A percentile compares a stretch with the other conserved stretches of the same genome.
phyloP scores from a whole-genome alignment of 2,329 filamentous ascomycete genomes.

The Drechslerella stenobrocha region DNA sequence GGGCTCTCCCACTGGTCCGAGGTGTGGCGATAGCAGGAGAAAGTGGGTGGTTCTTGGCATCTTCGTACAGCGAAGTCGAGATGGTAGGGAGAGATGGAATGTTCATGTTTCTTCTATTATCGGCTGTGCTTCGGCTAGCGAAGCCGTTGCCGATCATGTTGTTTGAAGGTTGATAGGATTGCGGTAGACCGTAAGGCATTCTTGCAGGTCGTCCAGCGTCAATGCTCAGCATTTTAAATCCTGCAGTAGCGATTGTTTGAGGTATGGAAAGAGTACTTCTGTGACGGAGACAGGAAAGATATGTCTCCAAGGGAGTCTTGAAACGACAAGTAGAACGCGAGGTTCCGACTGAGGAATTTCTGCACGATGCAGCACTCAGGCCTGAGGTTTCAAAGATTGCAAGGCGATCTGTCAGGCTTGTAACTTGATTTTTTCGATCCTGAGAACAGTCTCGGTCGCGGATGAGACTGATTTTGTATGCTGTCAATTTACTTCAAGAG shows the following conservation, averaged over 20 bases:
- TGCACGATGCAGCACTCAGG: too few species aligned
- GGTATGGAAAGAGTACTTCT: background rate
- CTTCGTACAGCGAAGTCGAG: conserved; percentile 39
- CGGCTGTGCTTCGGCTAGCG: conserved; percentile 21
- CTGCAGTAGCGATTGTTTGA: conserved; percentile 15
- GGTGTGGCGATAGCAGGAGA: conserved; percentile 6
- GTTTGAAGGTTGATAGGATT: conserved; percentile 22
- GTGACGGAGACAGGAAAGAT: background rate
- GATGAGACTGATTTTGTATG: too few species aligned
- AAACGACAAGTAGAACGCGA: too few species aligned
- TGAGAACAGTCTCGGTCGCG: too few species aligned
- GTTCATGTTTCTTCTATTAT: conserved; percentile 17
- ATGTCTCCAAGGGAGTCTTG: background rate
- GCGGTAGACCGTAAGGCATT: conserved; percentile 37
- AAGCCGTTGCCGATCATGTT: conserved; percentile 29
- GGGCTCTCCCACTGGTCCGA: conserved; percentile 64
- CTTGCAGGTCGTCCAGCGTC: conserved; percentile 41
- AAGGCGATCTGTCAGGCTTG: too few species aligned
- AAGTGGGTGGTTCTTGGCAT: conserved; percentile 9
- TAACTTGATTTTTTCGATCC: too few species aligned
- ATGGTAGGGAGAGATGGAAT: conserved; percentile 37
- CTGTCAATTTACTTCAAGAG: too few species aligned
- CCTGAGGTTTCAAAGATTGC: too few species aligned
- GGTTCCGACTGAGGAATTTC: too few species aligned
- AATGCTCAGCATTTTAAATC: conserved; percentile 47